Base-by-base conservation (phyloP, 352 stramenopile genomes). In the Aphanomyces cochlioides region DNA sequence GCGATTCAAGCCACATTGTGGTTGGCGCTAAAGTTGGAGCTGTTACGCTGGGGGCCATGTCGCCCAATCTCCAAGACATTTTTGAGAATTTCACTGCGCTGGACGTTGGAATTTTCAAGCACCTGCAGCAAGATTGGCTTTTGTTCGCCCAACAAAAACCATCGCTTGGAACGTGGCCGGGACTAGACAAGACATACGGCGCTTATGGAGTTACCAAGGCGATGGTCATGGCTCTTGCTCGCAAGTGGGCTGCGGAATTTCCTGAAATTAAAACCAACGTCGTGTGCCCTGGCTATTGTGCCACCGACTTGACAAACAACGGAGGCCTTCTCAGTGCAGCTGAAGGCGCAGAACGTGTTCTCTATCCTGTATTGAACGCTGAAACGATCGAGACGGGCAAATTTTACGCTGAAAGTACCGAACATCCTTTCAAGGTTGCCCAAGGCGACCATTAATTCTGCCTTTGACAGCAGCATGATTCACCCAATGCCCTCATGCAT, bases 271-370 rank as follows among this genome's bases (percentile, higher is more conserved):
- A 63, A 10, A 63, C 56, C 28, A 38, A 28, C 56, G 8, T 63
- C 28, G 56, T 63, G 8, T 63, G 56, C 56, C 56, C 56, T 38
- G 56, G 56, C 28, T 41, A 63, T 40, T 63, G 56, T 38, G 34
- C 56, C 3, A 63, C 56, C 19, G 56, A 63, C 36, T 21, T 63
- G 28, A 63, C n/a, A 7, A 21, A 63, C 56, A 21, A 45, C 56
- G 15, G n/a, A 5, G 56, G 56, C 3, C n/a, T 21, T 45, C 56
- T 34, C 19, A 63, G 34, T 13, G 34, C 56, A 7, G 45, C 56
- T 8, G 34, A 63, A 63, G 56, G 56, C 10, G 56, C 19, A 17
- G 56, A 63, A 7, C 40, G 56, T 7, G 56, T 63, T 5, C n/a
- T 63, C 17, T 63, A 28, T 45, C 56, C 56, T 5, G 12, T 63